phyloP scores from a whole-genome alignment of 1,284 basidiomycete species.

The Cryptococcus floricola region DNA sequence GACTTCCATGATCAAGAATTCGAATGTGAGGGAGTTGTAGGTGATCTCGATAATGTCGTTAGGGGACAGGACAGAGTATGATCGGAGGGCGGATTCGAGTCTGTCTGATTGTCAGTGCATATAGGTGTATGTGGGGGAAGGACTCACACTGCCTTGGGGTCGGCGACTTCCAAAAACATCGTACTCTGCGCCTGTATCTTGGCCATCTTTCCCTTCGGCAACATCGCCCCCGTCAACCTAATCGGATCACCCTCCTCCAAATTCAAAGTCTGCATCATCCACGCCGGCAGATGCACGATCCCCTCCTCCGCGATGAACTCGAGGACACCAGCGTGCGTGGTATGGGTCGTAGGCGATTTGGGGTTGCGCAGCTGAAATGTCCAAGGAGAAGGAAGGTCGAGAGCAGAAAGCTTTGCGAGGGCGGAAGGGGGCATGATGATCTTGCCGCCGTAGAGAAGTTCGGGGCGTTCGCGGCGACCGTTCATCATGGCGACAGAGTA shows the following conservation, averaged over 20 bases:
- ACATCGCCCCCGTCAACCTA: constrained; percentile 78
- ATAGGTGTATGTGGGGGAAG: constrained; percentile 4
- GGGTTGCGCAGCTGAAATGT: constrained; percentile 94
- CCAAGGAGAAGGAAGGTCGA: constrained; percentile 92
- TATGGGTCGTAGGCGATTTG: constrained; percentile 70
- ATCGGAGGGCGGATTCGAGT: constrained; percentile 89
- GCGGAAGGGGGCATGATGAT: constrained; percentile 98
- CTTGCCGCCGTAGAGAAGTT: constrained; percentile 76
- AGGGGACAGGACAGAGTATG: constrained; percentile 85
- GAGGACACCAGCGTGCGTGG: constrained; percentile 91
- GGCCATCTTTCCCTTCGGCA: constrained; percentile 91
- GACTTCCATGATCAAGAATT: constrained; percentile 93
- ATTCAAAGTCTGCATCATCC: constrained; percentile 96
- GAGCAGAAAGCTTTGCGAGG: constrained; percentile 76
- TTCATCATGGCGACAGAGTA: constrained; percentile 50
- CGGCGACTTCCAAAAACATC: constrained; percentile 83
- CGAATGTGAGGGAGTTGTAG: constrained; percentile 90
- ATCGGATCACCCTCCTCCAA: constrained; percentile 94
- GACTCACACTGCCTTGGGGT: constrained; percentile 88
- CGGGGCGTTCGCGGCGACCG: constrained; percentile 41
- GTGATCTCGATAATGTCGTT: constrained; percentile 89
- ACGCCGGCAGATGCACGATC: constrained; percentile 89
- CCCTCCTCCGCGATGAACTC: constrained; percentile 99
- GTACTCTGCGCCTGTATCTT: constrained; percentile 95
- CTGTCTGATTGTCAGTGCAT: constrained; percentile 49